phyloP scores from a whole-genome alignment of 768 basidiomycete genomes.

The Auriscalpium microsporum region DNA sequence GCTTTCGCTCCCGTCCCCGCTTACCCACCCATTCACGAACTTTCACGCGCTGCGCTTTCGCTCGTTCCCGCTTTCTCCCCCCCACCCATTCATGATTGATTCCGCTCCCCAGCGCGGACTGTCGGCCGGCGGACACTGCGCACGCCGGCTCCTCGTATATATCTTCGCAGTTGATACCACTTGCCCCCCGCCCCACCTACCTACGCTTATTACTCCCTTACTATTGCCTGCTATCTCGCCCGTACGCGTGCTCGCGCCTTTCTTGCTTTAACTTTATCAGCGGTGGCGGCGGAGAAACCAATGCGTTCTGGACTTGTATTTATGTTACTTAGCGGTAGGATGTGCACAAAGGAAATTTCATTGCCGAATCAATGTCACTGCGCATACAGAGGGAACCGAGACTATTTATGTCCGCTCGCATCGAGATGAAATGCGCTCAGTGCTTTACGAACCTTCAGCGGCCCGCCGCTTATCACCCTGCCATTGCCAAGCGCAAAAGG shows the following conservation, averaged over 20 bases:
- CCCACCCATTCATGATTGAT: background rate
- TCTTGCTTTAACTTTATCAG: background rate
- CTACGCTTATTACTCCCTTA: background rate
- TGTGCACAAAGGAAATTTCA: background rate
- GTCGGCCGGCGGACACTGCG: background rate
- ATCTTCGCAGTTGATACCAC: slow-evolving; percentile 3
- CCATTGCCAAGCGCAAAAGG: too few species aligned
- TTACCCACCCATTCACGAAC: background rate
- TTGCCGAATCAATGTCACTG: background rate
- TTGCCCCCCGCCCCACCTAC: background rate
- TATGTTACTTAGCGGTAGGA: background rate
- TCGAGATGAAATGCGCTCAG: too few species aligned
- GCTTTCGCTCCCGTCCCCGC: background rate
- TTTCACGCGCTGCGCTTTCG: background rate
- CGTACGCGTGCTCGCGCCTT: background rate
- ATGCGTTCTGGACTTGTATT: background rate
- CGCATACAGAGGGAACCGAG: too few species aligned
- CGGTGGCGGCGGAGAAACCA: background rate
- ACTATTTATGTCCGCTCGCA: too few species aligned
- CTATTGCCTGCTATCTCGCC: background rate
- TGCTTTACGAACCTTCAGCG: too few species aligned
- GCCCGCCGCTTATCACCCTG: too few species aligned
- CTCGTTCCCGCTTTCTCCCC: background rate
- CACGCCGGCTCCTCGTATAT: background rate
- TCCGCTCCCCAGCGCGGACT: background rate